Evolutionary conservation across 2,329 filamentous ascomycete species (phyloP), one percentile per base, ranked within the genome.

Genomic region (Colletotrichum cordylinicola): DNA sequence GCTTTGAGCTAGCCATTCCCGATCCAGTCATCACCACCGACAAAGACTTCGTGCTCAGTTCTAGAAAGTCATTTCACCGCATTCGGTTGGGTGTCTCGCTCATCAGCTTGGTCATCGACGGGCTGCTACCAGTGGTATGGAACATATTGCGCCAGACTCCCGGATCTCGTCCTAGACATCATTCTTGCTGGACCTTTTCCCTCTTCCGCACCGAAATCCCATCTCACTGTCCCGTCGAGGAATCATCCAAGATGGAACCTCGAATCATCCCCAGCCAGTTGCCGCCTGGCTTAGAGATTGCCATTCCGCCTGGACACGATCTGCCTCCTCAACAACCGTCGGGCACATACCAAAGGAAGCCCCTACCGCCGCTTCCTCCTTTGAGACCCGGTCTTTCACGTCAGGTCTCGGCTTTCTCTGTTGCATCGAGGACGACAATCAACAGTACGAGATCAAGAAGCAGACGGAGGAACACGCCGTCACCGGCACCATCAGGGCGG

Each of bases 341-440:
- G 18, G 55, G 58, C 29, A 70, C 60, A n/a, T 82, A 83, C 70
- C 72, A 78, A 48, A 79, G 62, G 52, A 82, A 78, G 56, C 78
- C 80, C 6, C 76, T 83, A 4, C 82, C 82, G 18, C 79, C 80
- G 7, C 65, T 80, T 10, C 81, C 81, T 15, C 56, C 70, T 68
- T 29, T 66, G 33, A 48, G 48, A 9, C 74, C 74, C 16, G 65
- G 61, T 4, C 29, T 69, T 33, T 69, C 43, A n/a, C 74, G 66
- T 21, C 67, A 76, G 35, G 43, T 76, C 13, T 72, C 68, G n/a
- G 62, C 58, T 13, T 58, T 39, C 56, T 73, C 75, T 12, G 31
- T 77, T 58, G 65, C 60, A 33, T 65, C 70, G 13, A 56, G 37
- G n/a, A 77, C 67, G 16, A 64, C 66, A 27, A 29, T 66, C 12